A percentile compares a stretch with the other conserved stretches of the same genome.
phyloP scores from a whole-genome alignment of 768 basidiomycete genomes.

The Calocybe indica region DNA sequence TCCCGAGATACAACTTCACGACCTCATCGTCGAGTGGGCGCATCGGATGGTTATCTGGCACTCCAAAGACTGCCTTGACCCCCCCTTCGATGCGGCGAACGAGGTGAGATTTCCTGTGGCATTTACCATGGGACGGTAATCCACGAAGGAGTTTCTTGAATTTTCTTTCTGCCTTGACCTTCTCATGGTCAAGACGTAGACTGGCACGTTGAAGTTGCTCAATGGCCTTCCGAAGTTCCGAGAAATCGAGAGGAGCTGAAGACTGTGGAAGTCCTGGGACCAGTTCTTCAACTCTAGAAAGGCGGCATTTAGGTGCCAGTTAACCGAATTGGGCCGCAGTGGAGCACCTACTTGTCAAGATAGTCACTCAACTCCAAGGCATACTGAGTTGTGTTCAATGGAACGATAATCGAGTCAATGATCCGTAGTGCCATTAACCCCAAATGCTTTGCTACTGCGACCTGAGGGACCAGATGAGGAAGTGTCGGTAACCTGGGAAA shows the following conservation, averaged over 20 bases:
- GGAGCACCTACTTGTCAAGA: constrained; percentile 43
- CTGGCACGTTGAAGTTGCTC: constrained; percentile 43
- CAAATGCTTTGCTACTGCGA: constrained; percentile 61
- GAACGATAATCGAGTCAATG: constrained; percentile 58
- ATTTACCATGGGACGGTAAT: constrained; percentile 21
- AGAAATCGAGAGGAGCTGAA: constrained; percentile 27
- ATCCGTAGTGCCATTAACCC: constrained; percentile 61
- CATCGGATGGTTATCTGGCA: constrained; percentile 7
- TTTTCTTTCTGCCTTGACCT: constrained; percentile 43
- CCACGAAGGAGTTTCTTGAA: constrained; percentile 42
- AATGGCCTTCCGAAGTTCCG: constrained; percentile 41
- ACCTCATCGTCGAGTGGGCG: background rate
- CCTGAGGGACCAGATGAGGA: constrained; percentile 24
- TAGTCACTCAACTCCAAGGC: constrained; percentile 60
- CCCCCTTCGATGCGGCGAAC: constrained; percentile 21
- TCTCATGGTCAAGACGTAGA: constrained; percentile 52
- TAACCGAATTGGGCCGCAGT: background rate
- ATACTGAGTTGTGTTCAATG: constrained; percentile 77
- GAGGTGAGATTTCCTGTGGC: constrained; percentile 15
- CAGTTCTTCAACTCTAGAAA: constrained; percentile 45
- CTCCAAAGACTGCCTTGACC: constrained; percentile 34
- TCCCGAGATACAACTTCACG: too few species aligned
- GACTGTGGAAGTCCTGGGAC: constrained; percentile 16
- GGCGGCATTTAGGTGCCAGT: background rate
- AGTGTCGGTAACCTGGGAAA: background rate